Evolutionary conservation across 352 stramenopile species (phyloP).

Genomic region (Globisporangium takayamanum): DNA sequence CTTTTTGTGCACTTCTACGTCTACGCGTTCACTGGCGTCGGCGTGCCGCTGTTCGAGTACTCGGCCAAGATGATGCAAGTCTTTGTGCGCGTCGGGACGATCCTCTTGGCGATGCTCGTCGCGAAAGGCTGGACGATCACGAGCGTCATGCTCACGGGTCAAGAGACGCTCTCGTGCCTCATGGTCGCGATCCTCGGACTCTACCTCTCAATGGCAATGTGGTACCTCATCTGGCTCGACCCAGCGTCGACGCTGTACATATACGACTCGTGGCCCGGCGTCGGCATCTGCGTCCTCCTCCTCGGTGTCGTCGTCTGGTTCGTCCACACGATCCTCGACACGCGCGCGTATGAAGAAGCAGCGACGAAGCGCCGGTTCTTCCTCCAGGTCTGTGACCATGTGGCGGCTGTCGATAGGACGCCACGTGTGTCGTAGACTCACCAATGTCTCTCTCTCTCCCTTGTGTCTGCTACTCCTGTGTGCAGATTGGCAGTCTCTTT

Average conservation of each 20-base stretch:
- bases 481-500: constrained; percentile 58
- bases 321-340: constrained; percentile 56
- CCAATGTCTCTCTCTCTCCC: neutral
- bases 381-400: constrained; percentile 22
- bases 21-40: constrained; percentile 57
- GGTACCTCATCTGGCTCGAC: constrained; percentile 74
- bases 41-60: constrained; percentile 64
- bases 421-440: neutral
- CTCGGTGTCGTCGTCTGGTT: constrained; percentile 61
- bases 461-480: neutral
- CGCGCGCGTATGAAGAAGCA: constrained; percentile 50
- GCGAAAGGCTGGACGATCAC: constrained; percentile 83
- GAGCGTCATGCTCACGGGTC: constrained; percentile 45
- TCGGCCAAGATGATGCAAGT: constrained; percentile 61
- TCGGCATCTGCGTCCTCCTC: constrained; percentile 61
- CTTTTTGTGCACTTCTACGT: constrained; percentile 55
- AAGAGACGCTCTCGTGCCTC: constrained; percentile 61
- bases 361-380: constrained; percentile 60
- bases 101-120: constrained; percentile 67
- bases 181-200: constrained; percentile 54
- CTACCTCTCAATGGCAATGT: constrained; percentile 76
- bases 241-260: constrained; percentile 77
- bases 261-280: constrained; percentile 68
- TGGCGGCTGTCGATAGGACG: neutral
- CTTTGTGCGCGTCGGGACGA: constrained; percentile 62